Conservation (phyloP, 148 eudicot genomes). For the Linanthus parryae region DNA sequence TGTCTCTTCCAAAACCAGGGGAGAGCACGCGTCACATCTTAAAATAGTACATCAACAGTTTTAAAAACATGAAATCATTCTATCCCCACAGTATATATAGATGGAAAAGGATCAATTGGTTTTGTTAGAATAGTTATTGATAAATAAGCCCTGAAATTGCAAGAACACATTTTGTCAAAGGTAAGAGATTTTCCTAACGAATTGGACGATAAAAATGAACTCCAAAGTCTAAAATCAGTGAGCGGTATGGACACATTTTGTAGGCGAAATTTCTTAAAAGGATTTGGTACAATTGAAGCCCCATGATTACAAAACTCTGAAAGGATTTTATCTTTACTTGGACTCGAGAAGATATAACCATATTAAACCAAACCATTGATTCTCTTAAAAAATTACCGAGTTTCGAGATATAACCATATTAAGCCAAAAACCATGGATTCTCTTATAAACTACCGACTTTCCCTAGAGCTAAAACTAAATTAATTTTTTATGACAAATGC, state of each 20-base stretch:
- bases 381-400: no score
- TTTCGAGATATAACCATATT: no score
- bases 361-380: not conserved
- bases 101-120: not conserved
- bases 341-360: not conserved
- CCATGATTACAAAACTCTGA: not conserved
- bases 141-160: not conserved
- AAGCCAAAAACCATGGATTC: no score
- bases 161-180: not conserved
- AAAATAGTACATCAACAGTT: no score
- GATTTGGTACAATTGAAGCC: not conserved
- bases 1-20: not conserved
- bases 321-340: no score
- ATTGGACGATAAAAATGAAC: not conserved
- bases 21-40: not conserved
- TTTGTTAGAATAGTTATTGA: not conserved
- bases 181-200: not conserved
- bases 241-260: no score
- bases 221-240: not conserved
- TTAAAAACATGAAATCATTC: not conserved
- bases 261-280: not conserved
- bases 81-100: not conserved
- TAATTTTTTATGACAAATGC: no score
- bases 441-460: no score
- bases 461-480: no score